Evolutionary conservation across 2,329 filamentous ascomycete genomes (phyloP), one percentile per base, ranked within the genome.

Genomic region (Claviceps capensis): DNA sequence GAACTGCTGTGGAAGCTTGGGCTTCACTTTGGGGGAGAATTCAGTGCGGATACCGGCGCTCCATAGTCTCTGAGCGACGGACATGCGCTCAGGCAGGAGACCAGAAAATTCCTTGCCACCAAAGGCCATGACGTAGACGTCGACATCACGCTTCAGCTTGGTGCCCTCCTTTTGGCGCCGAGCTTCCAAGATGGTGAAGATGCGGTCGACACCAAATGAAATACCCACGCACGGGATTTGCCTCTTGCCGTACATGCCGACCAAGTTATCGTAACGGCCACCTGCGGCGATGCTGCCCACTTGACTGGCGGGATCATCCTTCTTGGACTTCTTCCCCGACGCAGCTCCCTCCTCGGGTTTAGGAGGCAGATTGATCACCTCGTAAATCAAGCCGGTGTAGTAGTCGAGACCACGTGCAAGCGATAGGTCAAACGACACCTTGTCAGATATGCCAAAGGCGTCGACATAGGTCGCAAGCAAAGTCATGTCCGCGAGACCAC

Each of bases 81-180:
- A 73, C 81, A 96, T 90, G 58, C 91, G 85, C 73, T 96, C 86
- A 58, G 82, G 81, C 51, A 95, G 70, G 57, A 94, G 74, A 46
- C 88, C 88, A 16, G 77, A 84, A 67, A 90, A 91, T 19, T 83
- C 86, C 69, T 90, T 91, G 50, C 87, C 86, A 51, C 88, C 90
- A 63, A 96, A 89, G 0, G 89, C 89, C 89, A 97, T 97, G 62
- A 97, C 85, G 68, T 82, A 96, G 46, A 90, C 89, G 63, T 97
- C 90, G 2, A 57, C 76, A 75, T 56, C 86, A 74, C 50, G 77
- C 61, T 78, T 75, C 53, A 80, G 78, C 53, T 77, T 78, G 55
- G 79, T 81, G 59, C 79, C 74, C 53, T 80, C 78, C 52, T 76
- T 78, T 55, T 79, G 81, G 63, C 88, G 76, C 48, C 83, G 77